Conservation (phyloP, 805 yeast genomes). For the Komagataella populi region DNA sequence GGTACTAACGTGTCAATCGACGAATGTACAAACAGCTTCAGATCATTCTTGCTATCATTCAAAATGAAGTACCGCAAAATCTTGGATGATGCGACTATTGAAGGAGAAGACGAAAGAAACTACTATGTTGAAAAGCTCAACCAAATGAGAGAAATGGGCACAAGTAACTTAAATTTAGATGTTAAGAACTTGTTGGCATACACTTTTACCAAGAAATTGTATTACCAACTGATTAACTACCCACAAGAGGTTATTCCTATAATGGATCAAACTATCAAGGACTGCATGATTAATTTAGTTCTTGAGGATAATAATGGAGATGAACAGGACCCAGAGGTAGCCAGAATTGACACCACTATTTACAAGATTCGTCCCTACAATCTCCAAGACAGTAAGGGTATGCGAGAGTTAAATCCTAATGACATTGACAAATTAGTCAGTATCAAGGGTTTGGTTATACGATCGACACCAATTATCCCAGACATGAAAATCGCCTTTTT, state of each 20-base stretch:
- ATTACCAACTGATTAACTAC: constrained; percentile 76
- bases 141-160: constrained; percentile 64
- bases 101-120: constrained; percentile 47
- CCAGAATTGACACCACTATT: constrained; percentile 64
- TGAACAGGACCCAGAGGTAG: constrained; percentile 31
- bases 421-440: constrained; percentile 90
- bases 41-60: constrained; percentile 76
- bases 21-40: constrained; percentile 69
- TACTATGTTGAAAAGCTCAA: constrained; percentile 64
- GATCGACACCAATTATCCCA: constrained; percentile 87
- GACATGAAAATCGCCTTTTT: constrained; percentile 97
- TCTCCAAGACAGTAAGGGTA: constrained; percentile 58
- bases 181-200: constrained; percentile 67
- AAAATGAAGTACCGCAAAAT: constrained; percentile 59
- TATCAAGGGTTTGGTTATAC: constrained; percentile 79
- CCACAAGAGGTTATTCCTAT: constrained; percentile 96
- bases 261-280: constrained; percentile 93
- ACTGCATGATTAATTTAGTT: constrained; percentile 67
- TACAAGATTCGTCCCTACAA: constrained; percentile 88
- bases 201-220: constrained; percentile 64
- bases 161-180: constrained; percentile 76
- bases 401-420: constrained; percentile 87
- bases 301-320: constrained; percentile 29
- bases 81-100: constrained; percentile 23
- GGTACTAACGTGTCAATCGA: constrained; percentile 93